Evolutionary conservation across 805 yeast species (phyloP).

Genomic region (Teunomyces gatunensis): DNA sequence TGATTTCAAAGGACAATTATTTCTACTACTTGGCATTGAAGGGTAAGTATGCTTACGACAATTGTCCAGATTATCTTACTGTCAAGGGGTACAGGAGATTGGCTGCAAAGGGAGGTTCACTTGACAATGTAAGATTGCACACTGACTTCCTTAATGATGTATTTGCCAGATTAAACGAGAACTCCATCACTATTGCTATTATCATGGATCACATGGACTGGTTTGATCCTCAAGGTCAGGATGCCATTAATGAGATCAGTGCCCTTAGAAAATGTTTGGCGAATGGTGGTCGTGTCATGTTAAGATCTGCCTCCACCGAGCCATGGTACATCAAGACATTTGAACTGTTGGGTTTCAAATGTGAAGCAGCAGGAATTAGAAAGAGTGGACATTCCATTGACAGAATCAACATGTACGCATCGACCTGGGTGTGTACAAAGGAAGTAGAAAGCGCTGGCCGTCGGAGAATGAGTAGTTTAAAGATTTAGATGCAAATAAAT

Average conservation of each 20-base stretch:
- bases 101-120: constrained; percentile 42
- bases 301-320: constrained; percentile 67
- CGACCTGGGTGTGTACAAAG: constrained; percentile 82
- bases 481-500: constrained; percentile 17
- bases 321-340: constrained; percentile 80
- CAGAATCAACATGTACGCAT: constrained; percentile 83
- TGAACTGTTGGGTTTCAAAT: constrained; percentile 63
- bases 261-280: constrained; percentile 63
- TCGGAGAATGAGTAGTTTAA: constrained; percentile 51
- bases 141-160: constrained; percentile 80
- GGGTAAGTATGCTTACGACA: constrained; percentile 57
- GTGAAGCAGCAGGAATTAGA: constrained; percentile 70
- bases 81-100: constrained; percentile 54
- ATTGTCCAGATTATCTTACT: constrained; percentile 77
- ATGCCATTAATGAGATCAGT: constrained; percentile 63
- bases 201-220: constrained; percentile 94
- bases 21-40: constrained; percentile 68
- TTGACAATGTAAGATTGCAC: constrained; percentile 72
- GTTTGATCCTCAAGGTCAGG: constrained; percentile 67
- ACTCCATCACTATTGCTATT: constrained; percentile 70
- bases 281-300: constrained; percentile 69
- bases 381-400: constrained; percentile 64
- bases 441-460: constrained; percentile 12
- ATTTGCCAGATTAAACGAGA: constrained; percentile 57
- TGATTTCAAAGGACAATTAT: constrained; percentile 70